Base-by-base conservation (phyloP, 345 rosid species). In the Syzygium jambos region DNA sequence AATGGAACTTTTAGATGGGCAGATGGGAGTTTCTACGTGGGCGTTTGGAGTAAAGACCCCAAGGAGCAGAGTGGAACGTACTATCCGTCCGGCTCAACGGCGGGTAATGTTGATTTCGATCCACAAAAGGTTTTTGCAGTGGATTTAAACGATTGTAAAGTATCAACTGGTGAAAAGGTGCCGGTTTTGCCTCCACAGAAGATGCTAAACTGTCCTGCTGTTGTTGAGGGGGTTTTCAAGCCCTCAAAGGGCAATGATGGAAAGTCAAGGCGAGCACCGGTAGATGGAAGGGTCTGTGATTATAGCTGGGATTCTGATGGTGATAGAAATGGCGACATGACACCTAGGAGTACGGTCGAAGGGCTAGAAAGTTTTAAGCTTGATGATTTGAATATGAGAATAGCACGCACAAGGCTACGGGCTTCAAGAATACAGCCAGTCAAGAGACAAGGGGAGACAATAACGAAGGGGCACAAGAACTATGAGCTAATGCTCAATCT, bases 401-500 rank as follows among this genome's bases (percentile, higher is more conserved):
- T 54, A 17, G 54, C 77, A 9, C 85, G 63, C 65, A 29, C 89
- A 43, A 88, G 89, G 86, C 88, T 84, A 52, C 84, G 57, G 51
- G 86, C 63, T 59, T 78, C 89, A 87, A 91, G 77, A 54, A 85
- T 87, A 27, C 91, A 85, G 56, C 89, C 92, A 87, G 88, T 89
- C 51, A 95, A 94, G 92, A 93, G 92, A 89, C 97, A 93, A 11
- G 96, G 98, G 9, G 93, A 91, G 65, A 91, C 95, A 1, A 94
- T 95, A 59, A 92, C 95, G 0, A 93, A 90, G 34, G 94, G 93
- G 56, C 95, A 95, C 85, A 95, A 93, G 90, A 94, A 93, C 90
- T 95, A 93, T 57, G 95, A 94, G 22, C 88, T 95, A 34, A 93
- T 95, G 98, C 92, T 94, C 73, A 94, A 94, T 88, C 93, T 95